Evolutionary conservation across 2,329 filamentous ascomycete species (phyloP), one percentile per base, ranked within the genome.

Genomic region (Lasiodiplodia hormozganensis): DNA sequence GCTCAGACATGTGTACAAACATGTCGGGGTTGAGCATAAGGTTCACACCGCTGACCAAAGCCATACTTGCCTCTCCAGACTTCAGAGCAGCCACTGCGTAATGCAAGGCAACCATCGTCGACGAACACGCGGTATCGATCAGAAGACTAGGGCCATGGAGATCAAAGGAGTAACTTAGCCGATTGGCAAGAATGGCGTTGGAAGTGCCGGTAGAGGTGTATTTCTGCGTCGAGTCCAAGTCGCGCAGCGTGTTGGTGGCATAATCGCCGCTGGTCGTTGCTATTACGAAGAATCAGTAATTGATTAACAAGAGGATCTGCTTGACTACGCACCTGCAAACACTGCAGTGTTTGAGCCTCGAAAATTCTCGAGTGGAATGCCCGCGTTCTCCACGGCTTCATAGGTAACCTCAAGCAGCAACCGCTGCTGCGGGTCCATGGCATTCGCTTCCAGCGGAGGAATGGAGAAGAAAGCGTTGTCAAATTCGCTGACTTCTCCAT

Each of bases 51-150:
- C 43, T 68, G 21, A 69, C 70, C 14, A 71, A 38, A 43, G 68
- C 70, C 7, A 70, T 51, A 36, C 49, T 25, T 18, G 69, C 64
- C 36, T 72, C 70, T 6, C 65, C 54, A 53, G 49, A 53, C 14
- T 68, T 69, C 71, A 58, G 69, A 70, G 1, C 74, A 40, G 76
- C 74, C 62, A 74, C 75, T 5, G 74, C 77, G 16, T 70, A 67
- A 52, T 78, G 74, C 2, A 78, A 28, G 0, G 74, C 74, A 3
- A 74, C 71, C 34, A 78, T 62, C 23, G 69, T 71, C 5, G 73
- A 74, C 10, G 76, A 77, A 52, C 77, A 79, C 2, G 76, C 77
- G 7, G 77, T 78, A 47, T 79, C 76, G 1, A 79, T 56, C 0
- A 75, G 76, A 14, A 75, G 70, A 25, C 72, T 74, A 1, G 77